These are phyloP conservation scores for Ophiostoma pallidulum DNA, from an alignment of 2,329 filamentous ascomycete species.

Conservation along the genomic window DNA sequence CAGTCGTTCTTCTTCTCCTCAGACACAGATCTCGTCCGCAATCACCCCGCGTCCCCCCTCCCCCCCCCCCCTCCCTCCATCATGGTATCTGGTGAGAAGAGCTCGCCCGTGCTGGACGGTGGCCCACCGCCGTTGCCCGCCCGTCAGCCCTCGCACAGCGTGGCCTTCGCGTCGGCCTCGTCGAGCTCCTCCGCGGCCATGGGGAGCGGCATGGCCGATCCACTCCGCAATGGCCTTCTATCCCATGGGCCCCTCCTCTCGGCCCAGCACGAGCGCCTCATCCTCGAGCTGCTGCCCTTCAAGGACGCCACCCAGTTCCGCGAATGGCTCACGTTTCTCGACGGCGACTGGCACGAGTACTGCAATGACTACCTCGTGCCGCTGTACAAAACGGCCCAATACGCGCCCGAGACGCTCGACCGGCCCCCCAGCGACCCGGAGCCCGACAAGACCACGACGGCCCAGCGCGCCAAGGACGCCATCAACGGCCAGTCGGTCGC, in stretches of 20 bases:
- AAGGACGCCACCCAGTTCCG: constrained; percentile 25
- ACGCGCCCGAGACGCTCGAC: constrained; percentile 1
- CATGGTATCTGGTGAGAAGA: too few species aligned
- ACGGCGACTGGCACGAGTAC: constrained; percentile 31
- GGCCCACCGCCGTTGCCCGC: not conserved
- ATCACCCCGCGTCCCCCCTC: too few species aligned
- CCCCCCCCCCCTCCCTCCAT: too few species aligned
- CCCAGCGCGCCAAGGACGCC: constrained; percentile 24
- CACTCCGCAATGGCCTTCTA: too few species aligned
- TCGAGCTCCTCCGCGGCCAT: not conserved
- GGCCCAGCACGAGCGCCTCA: constrained; percentile 29
- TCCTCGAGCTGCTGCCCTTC: constrained; percentile 32
- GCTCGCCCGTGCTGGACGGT: not conserved
- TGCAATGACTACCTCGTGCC: constrained; percentile 23
- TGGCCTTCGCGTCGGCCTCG: constrained; percentile 1
- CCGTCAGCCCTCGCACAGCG: not conserved
- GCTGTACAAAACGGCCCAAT: not conserved
- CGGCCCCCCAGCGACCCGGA: constrained; percentile 19
- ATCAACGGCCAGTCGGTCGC: constrained; percentile 22
- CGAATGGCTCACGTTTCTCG: constrained; percentile 27
- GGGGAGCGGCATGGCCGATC: not conserved
- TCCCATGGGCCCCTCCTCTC: constrained; percentile 14
- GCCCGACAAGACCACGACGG: constrained; percentile 26
- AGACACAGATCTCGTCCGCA: too few species aligned
- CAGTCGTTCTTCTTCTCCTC: too few species aligned